Evolutionary conservation across 441 rosid genomes (phyloP), one percentile per base, ranked within the genome.

Genomic region (Pelargonium cotyledonis): DNA sequence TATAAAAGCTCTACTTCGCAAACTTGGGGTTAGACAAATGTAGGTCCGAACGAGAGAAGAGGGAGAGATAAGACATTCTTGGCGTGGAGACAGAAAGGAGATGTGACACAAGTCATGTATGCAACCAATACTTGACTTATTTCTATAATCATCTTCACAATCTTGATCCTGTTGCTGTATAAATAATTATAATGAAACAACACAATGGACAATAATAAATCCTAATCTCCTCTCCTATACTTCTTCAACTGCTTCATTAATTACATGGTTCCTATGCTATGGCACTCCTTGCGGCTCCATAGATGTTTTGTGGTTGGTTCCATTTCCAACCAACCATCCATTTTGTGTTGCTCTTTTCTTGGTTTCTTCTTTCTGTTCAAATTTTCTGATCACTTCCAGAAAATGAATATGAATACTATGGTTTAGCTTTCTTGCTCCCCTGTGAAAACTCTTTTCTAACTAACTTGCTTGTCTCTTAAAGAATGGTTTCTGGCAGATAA

Each of bases 401-500:
- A 53, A 53, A 53, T 53, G 60, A 53, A 53, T 51, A 51, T 51
- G 18, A 51, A 51, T 51, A n/a, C 58, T 51, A 12, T 44, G 18
- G 8, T 53, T 53, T 53, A 19, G 21, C 19, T 53, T 8, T 44
- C 49, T 44, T 44, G 26, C 26, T 2, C 2, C 26, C 26, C 49
- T 44, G 8, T 51, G 19, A 11, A n/a, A 49, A 4, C 18, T 6
- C 6, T 8, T 6, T 53, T 0, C 26, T 23, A 23, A 23, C 31
- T 16, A 55, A 18, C 61, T 55, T 15, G 61, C 61, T 78, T 82
- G 94, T 77, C 77, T 81, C 85, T 88, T 92, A 21, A 83, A 74
- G 79, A 92, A 87, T 40, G 99, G 96, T 77, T 95, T 95, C 84
- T 95, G 99, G 75, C 98, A 93, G 76, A 95, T 77, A 18, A 95